phyloP scores from a whole-genome alignment of 768 basidiomycete genomes.

The Vararia minispora region DNA sequence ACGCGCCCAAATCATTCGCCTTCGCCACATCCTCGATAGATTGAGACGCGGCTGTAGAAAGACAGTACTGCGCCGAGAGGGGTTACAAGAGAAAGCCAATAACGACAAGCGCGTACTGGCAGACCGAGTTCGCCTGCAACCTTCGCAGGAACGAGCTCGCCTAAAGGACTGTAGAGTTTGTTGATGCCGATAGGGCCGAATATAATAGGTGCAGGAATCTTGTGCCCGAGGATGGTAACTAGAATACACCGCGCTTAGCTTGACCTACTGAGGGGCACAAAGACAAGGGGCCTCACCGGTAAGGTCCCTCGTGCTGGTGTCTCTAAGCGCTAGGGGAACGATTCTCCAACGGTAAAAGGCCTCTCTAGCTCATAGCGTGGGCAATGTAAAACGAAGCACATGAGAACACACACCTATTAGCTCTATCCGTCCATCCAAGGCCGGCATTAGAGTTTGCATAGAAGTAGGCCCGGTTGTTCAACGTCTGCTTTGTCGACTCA shows the following conservation, averaged over 20 bases:
- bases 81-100: background rate
- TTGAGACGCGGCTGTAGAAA: constrained; percentile 39
- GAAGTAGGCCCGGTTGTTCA: constrained; percentile 36
- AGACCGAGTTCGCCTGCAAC: constrained; percentile 38
- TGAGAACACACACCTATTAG: constrained; percentile 26
- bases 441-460: constrained; percentile 46
- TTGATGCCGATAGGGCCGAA: constrained; percentile 50
- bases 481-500: constrained; percentile 28
- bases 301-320: constrained; percentile 37
- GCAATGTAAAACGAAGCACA: background rate
- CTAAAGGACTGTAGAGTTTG: constrained; percentile 32
- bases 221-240: constrained; percentile 36
- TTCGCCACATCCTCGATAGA: constrained; percentile 39
- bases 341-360: constrained; percentile 46
- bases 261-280: background rate
- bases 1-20: constrained; percentile 33
- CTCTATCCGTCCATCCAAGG: constrained; percentile 37
- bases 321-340: constrained; percentile 44
- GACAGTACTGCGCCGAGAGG: constrained; percentile 26
- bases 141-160: constrained; percentile 35
- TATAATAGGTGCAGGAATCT: constrained; percentile 38
- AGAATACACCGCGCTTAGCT: background rate
- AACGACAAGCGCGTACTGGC: constrained; percentile 17
- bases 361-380: constrained; percentile 20
- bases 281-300: constrained; percentile 23